Percentiles rank a stretch among this genome's conserved stretches.
Conservation (phyloP, 768 basidiomycete species). For the Mycena maculata region DNA sequence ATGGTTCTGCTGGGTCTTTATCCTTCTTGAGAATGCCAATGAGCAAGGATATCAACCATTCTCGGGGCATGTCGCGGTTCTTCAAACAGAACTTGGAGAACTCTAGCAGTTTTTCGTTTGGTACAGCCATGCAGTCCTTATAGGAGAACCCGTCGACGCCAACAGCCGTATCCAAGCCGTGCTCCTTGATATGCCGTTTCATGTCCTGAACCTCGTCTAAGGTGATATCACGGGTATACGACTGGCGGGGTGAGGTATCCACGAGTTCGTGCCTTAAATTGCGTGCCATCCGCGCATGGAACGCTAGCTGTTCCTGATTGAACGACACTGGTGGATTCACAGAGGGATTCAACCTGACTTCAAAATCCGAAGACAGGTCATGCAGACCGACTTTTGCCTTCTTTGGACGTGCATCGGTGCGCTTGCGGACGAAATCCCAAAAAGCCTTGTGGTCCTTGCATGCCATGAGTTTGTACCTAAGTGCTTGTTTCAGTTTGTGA, state of each 20-base stretch:
- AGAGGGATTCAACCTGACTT: neutral
- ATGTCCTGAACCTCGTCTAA: neutral
- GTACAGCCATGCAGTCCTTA: neutral
- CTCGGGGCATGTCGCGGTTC: neutral
- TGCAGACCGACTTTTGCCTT: neutral
- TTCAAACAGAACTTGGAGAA: neutral
- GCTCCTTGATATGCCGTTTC: constrained; percentile 10
- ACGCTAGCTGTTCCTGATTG: neutral
- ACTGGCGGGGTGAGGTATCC: constrained; percentile 1
- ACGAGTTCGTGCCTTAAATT: neutral
- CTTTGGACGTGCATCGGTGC: neutral
- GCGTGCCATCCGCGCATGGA: neutral
- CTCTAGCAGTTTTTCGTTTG: constrained; percentile 7
- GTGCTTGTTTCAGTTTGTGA: neutral
- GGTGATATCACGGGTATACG: constrained; percentile 6
- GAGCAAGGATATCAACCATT: constrained; percentile 1
- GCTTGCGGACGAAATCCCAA: neutral
- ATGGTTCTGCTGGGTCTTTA: constrained; percentile 16
- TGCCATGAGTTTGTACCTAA: neutral
- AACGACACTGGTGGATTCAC: neutral
- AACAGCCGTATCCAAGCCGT: constrained; percentile 3
- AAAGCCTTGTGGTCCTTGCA: neutral
- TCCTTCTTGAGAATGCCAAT: constrained; percentile 31
- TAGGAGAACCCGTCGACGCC: constrained; percentile 19
- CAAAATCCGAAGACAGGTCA: neutral